Percentiles rank a stretch among this genome's conserved stretches.
These are phyloP conservation scores for Amanita molliuscula DNA, from an alignment of 768 basidiomycete genomes.

Conservation along the genomic window DNA sequence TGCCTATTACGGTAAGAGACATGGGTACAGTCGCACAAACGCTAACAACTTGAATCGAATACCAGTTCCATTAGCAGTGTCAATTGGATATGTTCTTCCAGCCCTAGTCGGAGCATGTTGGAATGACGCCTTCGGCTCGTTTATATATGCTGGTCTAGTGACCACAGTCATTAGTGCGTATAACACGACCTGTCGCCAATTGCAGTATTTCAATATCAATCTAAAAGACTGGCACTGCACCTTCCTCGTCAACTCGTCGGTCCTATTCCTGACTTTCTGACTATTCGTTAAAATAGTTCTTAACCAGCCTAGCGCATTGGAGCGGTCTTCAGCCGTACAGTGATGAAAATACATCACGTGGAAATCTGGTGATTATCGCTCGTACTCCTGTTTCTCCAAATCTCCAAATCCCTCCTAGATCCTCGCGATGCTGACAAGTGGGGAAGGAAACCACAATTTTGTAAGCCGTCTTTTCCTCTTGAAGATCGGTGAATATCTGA, in stretches of 20 bases:
- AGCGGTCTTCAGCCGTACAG: conserved; percentile 73
- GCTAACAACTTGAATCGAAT: not conserved
- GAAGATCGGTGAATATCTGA: not conserved
- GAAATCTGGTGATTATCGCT: conserved; percentile 45
- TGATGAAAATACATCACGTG: conserved; percentile 69
- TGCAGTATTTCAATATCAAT: not conserved
- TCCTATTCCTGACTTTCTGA: conserved; percentile 2
- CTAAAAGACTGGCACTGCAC: conserved; percentile 49
- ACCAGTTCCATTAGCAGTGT: conserved; percentile 49
- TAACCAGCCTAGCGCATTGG: conserved; percentile 62
- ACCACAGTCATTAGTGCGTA: conserved; percentile 42
- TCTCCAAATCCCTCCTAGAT: conserved; percentile 27
- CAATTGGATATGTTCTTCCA: conserved; percentile 51
- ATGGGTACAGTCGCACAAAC: not conserved
- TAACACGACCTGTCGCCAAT: conserved; percentile 14
- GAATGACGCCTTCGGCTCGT: conserved; percentile 57
- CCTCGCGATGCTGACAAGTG: conserved; percentile 58
- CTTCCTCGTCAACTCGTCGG: conserved; percentile 62
- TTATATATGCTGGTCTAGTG: conserved; percentile 64
- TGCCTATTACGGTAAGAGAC: conserved; percentile 42
- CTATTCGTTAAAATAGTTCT: not conserved
- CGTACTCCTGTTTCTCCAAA: not conserved
- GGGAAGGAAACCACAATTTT: conserved; percentile 76
- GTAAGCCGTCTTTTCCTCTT: conserved; percentile 24
- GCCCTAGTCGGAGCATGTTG: conserved; percentile 42